Conservation (phyloP, 2,329 filamentous ascomycete species). For the Clarireedia homoeocarpa region DNA sequence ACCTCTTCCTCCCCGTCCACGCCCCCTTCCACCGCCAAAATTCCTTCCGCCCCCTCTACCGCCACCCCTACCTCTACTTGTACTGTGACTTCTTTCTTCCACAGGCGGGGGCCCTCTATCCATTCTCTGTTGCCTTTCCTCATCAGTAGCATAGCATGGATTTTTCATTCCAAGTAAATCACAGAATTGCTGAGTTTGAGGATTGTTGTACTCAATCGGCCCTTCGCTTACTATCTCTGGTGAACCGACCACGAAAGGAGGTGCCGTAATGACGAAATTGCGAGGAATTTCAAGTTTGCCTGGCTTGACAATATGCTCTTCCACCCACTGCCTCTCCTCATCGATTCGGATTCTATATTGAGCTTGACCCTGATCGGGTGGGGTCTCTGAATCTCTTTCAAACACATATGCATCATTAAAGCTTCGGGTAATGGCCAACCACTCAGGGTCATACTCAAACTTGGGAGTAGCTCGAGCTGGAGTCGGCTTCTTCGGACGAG, state of each 20-base stretch:
- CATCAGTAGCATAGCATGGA: slow-evolving; percentile 61
- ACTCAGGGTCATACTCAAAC: slow-evolving; percentile 74
- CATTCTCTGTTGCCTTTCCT: slow-evolving; percentile 57
- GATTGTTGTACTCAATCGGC: slow-evolving; percentile 77
- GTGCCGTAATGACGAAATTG: slow-evolving; percentile 72
- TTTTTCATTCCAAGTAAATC: slow-evolving; percentile 69
- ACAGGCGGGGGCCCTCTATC: slow-evolving; percentile 46
- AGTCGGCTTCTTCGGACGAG: slow-evolving; percentile 7
- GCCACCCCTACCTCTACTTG: slow-evolving; percentile 27
- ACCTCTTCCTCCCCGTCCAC: not conserved
- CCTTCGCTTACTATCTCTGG: slow-evolving; percentile 52
- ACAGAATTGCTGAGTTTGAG: slow-evolving; percentile 80
- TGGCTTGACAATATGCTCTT: slow-evolving; percentile 59
- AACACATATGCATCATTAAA: slow-evolving; percentile 61
- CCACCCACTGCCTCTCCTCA: slow-evolving; percentile 68
- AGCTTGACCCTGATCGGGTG: slow-evolving; percentile 58
- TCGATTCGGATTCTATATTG: slow-evolving; percentile 62
- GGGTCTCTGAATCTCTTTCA: slow-evolving; percentile 45
- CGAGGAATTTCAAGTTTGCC: slow-evolving; percentile 62
- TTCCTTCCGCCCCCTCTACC: slow-evolving; percentile 27
- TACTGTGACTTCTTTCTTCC: slow-evolving; percentile 25
- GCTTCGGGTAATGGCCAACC: slow-evolving; percentile 84
- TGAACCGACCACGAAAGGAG: slow-evolving; percentile 52
- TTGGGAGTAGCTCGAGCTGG: slow-evolving; percentile 15
- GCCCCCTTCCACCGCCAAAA: slow-evolving; percentile 22